Conservation (phyloP, 805 yeast genomes). For the Pichia eremophila region DNA sequence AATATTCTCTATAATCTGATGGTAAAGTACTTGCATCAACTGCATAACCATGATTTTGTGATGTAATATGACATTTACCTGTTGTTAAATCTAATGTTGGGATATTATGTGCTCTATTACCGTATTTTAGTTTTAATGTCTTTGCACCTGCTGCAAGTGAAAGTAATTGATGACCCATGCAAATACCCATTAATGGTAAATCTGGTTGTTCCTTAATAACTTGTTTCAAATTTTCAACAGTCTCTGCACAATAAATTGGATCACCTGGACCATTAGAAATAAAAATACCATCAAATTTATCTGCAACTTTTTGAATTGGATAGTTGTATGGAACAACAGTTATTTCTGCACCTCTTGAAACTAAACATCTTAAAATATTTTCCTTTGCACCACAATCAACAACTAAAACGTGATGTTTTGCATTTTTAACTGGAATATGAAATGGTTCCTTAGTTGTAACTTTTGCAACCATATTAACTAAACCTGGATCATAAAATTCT, state of each 20-base stretch:
- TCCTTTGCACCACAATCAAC: slow-evolving; percentile 98
- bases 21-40: slow-evolving; percentile 77
- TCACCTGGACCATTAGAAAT: slow-evolving; percentile 97
- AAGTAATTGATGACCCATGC: slow-evolving; percentile 93
- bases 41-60: slow-evolving; percentile 98
- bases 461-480: slow-evolving; percentile 80
- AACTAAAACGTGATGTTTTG: slow-evolving; percentile 75
- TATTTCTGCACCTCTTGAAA: slow-evolving; percentile 88
- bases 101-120: slow-evolving; percentile 98
- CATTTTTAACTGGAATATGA: slow-evolving; percentile 61
- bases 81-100: slow-evolving; percentile 87
- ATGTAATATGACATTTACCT: slow-evolving; percentile 94
- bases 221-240: slow-evolving; percentile 64
- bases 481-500: slow-evolving; percentile 84
- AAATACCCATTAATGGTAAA: slow-evolving; percentile 93
- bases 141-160: slow-evolving; percentile 93
- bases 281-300: slow-evolving; percentile 89
- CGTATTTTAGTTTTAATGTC: slow-evolving; percentile 88
- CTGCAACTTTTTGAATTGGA: slow-evolving; percentile 84
- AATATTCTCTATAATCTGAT: slow-evolving; percentile 74
- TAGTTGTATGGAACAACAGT: slow-evolving; percentile 96
- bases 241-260: slow-evolving; percentile 80
- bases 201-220: slow-evolving; percentile 55
- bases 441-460: slow-evolving; percentile 95
- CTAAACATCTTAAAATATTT: slow-evolving; percentile 89